Evolutionary conservation across 345 rosid genomes (phyloP), one percentile per base, ranked within the genome.

Genomic region (Moringa oleifera): DNA sequence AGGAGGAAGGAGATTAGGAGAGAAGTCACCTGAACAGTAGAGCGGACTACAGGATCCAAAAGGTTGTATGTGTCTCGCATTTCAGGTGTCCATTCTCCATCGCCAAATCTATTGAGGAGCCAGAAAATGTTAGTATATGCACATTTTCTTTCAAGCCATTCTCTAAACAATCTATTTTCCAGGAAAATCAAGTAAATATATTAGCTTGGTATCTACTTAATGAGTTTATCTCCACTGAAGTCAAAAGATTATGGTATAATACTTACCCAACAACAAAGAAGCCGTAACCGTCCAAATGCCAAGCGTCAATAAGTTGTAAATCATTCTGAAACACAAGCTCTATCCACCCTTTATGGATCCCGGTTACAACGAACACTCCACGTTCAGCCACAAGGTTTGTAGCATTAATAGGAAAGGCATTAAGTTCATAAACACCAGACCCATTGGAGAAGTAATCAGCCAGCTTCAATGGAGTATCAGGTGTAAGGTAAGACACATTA

Each of bases 231-330:
- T 4, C 16, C 47, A 7, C 17, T 33, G 47, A 16, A 41, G 47
- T 7, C 6, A 1, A 5, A 41, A 41, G 47, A 41, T 41, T 41
- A 41, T 41, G 17, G 47, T 41, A 16, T 16, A 41, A 16, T 22
- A 49, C 69, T 71, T 68, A 77, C 86, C 86, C 87, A 22, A 80
- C 89, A 0, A 76, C 78, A 57, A 55, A 80, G 77, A 86, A 80
- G 9, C 77, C 75, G 58, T 76, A 77, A 25, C 93, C 89, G 23
- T 86, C 89, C 46, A 86, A 58, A 67, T 81, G 93, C 85, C 89
- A 83, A n/a, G 81, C 50, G 45, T 86, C 76, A 12, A 80, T 66
- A 2, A 52, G 63, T 20, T 60, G 21, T 25, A 73, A 47, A 16
- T 69, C 68, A 25, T 79, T 86, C 10, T 70, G 55, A 52, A 86